Base-by-base conservation (phyloP, 805 yeast species). In the Nakazawaea laoshanensis region DNA sequence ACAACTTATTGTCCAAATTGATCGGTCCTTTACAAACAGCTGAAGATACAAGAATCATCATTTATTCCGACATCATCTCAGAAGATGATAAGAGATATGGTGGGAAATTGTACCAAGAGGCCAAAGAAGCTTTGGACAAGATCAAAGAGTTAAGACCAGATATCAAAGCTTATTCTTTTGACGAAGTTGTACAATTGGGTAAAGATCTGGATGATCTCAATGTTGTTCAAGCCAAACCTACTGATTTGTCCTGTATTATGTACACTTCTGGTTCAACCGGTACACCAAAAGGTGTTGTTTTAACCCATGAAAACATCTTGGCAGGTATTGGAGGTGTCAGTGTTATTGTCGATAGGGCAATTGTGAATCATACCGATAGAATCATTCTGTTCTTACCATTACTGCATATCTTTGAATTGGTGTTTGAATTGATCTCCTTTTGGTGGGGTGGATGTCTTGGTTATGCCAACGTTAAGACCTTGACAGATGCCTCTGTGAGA, bases 381-480 rank as follows among this genome's bases (percentile, higher is more conserved):
- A 62, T 89, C 42, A 75, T 92, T 56, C 80, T 88, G 12, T 88
- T 89, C 56, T 71, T 92, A 53, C 98, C 98, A 9, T 70, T 92
- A 50, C 98, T 98, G 7, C 98, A 92, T 53, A 92, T 92, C 47
- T 84, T 92, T 47, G 98, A 92, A 63, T 67, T 86, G 58, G 85
- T 75, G 4, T 87, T 92, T 43, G 98, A 92, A 64, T 64, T 87
- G 49, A 57, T 74, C 19, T 50, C 72, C 23, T 73, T 92, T 46
- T 77, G 75, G 65, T 92, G 96, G 97, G 97, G 97, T 53, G 79
- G 83, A 35, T 56, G 73, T 35, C 56, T 83, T 28, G 97, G 97
- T 46, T 92, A 92, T 61, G 97, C 95, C 32, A 77, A 67, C 47
- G 96, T 89, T 42, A 87, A 87, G 63, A 89, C 98, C 19, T 65